phyloP scores from a whole-genome alignment of 805 yeast species.

The Candida sphagnicola region DNA sequence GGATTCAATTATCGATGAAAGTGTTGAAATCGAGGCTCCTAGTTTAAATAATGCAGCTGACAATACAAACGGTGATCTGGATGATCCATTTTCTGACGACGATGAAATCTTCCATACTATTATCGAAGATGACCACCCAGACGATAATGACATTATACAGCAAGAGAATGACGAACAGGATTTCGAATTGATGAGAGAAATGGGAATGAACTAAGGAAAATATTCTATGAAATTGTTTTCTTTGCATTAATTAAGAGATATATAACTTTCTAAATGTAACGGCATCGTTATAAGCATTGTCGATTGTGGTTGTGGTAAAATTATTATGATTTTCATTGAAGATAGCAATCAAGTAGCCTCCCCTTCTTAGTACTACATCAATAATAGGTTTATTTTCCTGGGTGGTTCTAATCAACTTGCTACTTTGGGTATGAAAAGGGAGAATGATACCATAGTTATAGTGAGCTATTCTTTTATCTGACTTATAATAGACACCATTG shows the following conservation, averaged over 20 bases:
- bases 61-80: conserved; percentile 7
- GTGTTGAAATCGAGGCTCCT: neutral
- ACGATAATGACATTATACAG: conserved; percentile 10
- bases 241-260: conserved; percentile 14
- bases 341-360: conserved; percentile 49
- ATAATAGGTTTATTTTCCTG: conserved; percentile 15
- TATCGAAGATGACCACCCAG: conserved; percentile 6
- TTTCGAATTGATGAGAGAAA: conserved; percentile 35
- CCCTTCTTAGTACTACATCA: conserved; percentile 46
- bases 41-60: neutral
- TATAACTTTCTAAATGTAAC: conserved; percentile 47
- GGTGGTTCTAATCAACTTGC: conserved; percentile 41
- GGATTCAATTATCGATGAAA: neutral
- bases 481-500: conserved; percentile 45
- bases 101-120: conserved; percentile 10
- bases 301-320: neutral
- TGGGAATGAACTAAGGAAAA: conserved; percentile 19
- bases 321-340: conserved; percentile 28
- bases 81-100: conserved; percentile 24
- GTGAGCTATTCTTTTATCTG: conserved; percentile 21
- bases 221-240: neutral
- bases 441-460: conserved; percentile 49
- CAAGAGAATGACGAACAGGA: conserved; percentile 19
- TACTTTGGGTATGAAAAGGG: conserved; percentile 45
- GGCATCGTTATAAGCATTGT: conserved; percentile 33